Percentiles rank a stretch among this genome's conserved stretches.
These are phyloP conservation scores for Nemania diffusa DNA, from an alignment of 2,329 filamentous ascomycete genomes.

Conservation along the genomic window DNA sequence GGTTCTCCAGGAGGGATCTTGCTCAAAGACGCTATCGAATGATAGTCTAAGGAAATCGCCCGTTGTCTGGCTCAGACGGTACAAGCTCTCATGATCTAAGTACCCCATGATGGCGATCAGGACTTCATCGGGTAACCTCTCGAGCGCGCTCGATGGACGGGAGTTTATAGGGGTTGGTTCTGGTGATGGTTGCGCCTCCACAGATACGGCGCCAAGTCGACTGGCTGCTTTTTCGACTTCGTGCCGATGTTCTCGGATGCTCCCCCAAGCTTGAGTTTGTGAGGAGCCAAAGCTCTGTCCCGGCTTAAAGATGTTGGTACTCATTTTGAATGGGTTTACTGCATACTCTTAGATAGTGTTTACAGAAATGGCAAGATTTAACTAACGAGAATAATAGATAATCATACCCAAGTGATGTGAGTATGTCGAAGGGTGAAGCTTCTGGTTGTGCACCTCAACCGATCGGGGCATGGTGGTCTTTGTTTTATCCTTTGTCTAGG, in stretches of 20 bases:
- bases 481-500: conserved; percentile 5
- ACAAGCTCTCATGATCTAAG: conserved; percentile 35
- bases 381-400: neutral
- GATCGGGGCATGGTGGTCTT: conserved; percentile 2
- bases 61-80: conserved; percentile 34
- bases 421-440: neutral
- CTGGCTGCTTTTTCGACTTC: conserved; percentile 23
- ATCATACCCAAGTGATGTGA: neutral
- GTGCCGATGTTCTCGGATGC: conserved; percentile 5
- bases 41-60: conserved; percentile 34
- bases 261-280: conserved; percentile 16
- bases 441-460: neutral
- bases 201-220: neutral
- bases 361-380: neutral
- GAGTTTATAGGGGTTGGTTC: neutral
- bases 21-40: conserved; percentile 32
- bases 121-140: conserved; percentile 36
- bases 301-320: neutral
- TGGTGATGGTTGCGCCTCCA: neutral
- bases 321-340: neutral
- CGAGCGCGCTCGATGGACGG: conserved; percentile 23
- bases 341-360: neutral
- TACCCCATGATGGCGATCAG: conserved; percentile 34
- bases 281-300: conserved; percentile 7
- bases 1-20: conserved; percentile 28